These are phyloP conservation scores for Colletotrichum eremochloae DNA, from an alignment of 2,329 filamentous ascomycete species.

Conservation along the genomic window DNA sequence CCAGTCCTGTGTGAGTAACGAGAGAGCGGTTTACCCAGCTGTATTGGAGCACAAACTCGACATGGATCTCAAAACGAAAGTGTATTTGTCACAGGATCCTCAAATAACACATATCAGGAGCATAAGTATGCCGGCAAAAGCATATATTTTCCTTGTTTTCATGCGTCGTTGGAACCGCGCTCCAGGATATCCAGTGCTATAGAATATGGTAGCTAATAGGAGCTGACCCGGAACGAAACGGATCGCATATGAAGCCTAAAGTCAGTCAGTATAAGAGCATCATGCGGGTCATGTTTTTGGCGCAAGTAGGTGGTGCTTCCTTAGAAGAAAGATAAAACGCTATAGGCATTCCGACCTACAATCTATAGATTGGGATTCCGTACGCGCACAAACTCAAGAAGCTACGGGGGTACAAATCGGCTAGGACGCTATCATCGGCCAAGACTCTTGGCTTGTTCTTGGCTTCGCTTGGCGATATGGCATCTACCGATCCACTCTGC, in stretches of 20 bases:
- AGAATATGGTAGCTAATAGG: not conserved
- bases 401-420: not conserved
- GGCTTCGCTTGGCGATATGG: conserved; percentile 17
- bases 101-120: not conserved
- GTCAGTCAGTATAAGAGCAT: not conserved
- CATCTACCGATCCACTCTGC: conserved; percentile 13
- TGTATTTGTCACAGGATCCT: accelerated
- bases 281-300: not conserved
- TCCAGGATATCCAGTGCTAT: not conserved
- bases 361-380: too few relatives aligned
- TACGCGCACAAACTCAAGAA: not conserved
- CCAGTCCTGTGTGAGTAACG: too few relatives aligned
- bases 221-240: not conserved
- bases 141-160: not conserved
- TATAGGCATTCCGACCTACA: not conserved
- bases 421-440: conserved; percentile 7
- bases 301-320: not conserved
- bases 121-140: too few relatives aligned
- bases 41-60: not conserved
- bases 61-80: not conserved
- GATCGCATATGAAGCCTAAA: not conserved
- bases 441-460: conserved; percentile 27
- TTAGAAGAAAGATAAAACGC: not conserved
- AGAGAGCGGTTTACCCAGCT: too few relatives aligned
- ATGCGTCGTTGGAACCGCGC: not conserved